Evolutionary conservation across 208 protist genomes (phyloP).

Genomic region (Trichomonas gallinae): DNA sequence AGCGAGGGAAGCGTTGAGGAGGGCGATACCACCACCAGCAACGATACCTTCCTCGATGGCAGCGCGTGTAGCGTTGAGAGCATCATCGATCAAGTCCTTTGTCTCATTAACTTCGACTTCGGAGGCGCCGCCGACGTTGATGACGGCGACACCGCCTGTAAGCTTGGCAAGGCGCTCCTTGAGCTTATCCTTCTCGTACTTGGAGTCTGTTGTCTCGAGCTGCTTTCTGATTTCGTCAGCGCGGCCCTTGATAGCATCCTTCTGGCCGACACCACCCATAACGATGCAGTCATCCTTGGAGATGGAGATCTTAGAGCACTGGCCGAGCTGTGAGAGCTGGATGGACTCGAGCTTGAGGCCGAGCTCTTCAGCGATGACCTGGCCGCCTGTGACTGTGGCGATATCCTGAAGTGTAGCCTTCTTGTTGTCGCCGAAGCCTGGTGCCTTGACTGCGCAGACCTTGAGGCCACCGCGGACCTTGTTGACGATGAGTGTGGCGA

Average conservation of each 20-base stretch:
- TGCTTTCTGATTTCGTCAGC: constrained; percentile 65
- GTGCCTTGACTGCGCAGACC: constrained; percentile 73
- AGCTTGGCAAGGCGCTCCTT: constrained; percentile 92
- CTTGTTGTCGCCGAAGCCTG: constrained; percentile 96
- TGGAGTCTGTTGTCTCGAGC: constrained; percentile 61
- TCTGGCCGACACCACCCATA: constrained; percentile 75
- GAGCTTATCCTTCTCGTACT: constrained; percentile 89
- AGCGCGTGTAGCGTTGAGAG: constrained; percentile 91
- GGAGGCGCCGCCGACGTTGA: constrained; percentile 69
- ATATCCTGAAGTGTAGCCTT: constrained; percentile 92
- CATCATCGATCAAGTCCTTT: constrained; percentile 95
- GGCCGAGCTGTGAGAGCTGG: constrained; percentile 44
- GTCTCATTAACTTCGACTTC: constrained; percentile 97
- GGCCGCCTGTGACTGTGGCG: constrained; percentile 80
- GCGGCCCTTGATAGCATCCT: constrained; percentile 66
- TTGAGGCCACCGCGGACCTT: constrained; percentile 58
- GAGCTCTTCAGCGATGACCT: constrained; percentile 68
- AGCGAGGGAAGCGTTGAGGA: constrained; percentile 67
- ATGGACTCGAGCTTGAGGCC: constrained; percentile 58
- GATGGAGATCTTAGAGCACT: constrained; percentile 60
- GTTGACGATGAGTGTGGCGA: constrained; percentile 77
- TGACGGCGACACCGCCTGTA: constrained; percentile 63
- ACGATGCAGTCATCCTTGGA: constrained; percentile 90
- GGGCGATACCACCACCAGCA: constrained; percentile 80
- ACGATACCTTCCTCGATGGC: constrained; percentile 97